These are phyloP conservation scores for Trichosanthes cucumerina DNA, from an alignment of 306 rosid genomes.

Conservation along the genomic window DNA sequence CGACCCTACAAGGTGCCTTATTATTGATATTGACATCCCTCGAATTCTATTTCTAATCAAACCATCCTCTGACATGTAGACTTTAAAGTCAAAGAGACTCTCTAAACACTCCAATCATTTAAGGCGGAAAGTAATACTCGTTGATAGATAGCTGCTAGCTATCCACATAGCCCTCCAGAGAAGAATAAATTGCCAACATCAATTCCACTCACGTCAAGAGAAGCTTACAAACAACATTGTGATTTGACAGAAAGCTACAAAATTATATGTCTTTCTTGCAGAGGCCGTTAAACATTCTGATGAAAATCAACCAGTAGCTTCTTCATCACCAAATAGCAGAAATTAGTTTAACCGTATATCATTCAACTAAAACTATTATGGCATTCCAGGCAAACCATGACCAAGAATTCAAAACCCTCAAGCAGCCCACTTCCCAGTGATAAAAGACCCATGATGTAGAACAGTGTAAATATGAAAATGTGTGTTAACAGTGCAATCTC, in stretches of 20 bases:
- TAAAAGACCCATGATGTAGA: background rate
- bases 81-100: background rate
- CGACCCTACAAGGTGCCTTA: slow-evolving; percentile 23
- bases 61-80: slow-evolving; percentile 10
- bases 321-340: background rate
- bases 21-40: slow-evolving; percentile 14
- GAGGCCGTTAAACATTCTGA: background rate
- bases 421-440: background rate
- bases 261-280: background rate
- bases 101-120: slow-evolving; percentile 8
- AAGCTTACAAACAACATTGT: background rate
- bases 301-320: background rate
- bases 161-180: background rate
- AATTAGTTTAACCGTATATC: background rate
- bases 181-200: background rate
- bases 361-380: background rate
- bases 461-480: background rate
- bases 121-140: background rate
- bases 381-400: background rate
- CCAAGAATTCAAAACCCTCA: background rate
- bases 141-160: background rate
- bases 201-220: background rate
- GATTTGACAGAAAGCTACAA: background rate
- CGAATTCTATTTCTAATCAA: slow-evolving; percentile 10
- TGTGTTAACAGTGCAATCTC: background rate